Evolutionary conservation across 2,329 filamentous ascomycete genomes (phyloP).

Genomic region (Aspergillus brunneoviolaceus): DNA sequence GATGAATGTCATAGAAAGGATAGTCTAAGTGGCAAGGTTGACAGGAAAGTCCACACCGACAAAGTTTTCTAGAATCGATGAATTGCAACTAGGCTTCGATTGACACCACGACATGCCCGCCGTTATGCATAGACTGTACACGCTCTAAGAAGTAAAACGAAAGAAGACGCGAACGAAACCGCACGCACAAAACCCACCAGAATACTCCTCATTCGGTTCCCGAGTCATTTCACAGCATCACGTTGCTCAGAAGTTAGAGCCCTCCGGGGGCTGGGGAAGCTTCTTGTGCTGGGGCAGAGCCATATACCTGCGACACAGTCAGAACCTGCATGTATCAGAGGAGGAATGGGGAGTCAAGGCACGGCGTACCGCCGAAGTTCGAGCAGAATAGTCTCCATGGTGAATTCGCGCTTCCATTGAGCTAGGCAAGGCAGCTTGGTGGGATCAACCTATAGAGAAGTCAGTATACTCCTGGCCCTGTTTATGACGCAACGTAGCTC

Average conservation of each 20-base stretch:
- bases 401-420: constrained; percentile 89
- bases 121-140: constrained; percentile 42
- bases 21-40: constrained; percentile 8
- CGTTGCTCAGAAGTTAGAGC: constrained; percentile 57
- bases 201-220: constrained; percentile 31
- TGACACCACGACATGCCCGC: constrained; percentile 34
- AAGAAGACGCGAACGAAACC: constrained; percentile 24
- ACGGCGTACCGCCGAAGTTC: constrained; percentile 70
- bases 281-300: constrained; percentile 90
- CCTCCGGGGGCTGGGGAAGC: constrained; percentile 88
- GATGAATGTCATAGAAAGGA: not conserved
- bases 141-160: constrained; percentile 30
- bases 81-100: constrained; percentile 24
- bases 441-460: constrained; percentile 66
- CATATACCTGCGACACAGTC: constrained; percentile 71
- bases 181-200: constrained; percentile 25
- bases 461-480: constrained; percentile 4
- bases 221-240: constrained; percentile 22
- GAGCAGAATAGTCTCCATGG: constrained; percentile 90
- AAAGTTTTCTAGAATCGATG: constrained; percentile 4
- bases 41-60: not conserved
- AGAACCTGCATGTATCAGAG: constrained; percentile 28
- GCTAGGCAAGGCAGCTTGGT: constrained; percentile 79
- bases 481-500: not conserved
- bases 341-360: not conserved